Conservation (phyloP, 2,329 filamentous ascomycete genomes). For the Aspergillus brunneoviolaceus region DNA sequence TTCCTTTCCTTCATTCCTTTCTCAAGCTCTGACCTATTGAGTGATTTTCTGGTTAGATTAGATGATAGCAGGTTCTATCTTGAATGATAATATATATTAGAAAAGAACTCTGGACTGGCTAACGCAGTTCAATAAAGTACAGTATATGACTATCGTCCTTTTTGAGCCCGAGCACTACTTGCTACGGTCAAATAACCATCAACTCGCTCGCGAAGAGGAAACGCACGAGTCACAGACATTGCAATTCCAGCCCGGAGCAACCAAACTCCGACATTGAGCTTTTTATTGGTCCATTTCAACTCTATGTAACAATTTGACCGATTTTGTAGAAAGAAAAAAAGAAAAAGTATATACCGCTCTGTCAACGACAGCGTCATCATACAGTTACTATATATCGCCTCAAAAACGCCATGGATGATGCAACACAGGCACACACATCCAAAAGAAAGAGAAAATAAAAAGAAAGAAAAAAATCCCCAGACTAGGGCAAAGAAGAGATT, state of each 20-base stretch:
- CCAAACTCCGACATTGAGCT: neutral
- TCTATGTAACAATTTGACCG: constrained; percentile 6
- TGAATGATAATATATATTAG: neutral
- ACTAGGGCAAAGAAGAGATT: constrained; percentile 4
- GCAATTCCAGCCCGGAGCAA: too few species aligned
- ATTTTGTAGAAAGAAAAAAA: neutral
- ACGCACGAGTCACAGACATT: too few species aligned
- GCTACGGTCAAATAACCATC: too few species aligned
- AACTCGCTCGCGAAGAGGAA: too few species aligned
- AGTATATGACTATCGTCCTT: too few species aligned
- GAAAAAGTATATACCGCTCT: neutral
- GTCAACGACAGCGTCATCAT: neutral
- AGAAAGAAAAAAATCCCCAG: neutral
- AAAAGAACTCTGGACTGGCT: too few species aligned
- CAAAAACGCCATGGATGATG: neutral
- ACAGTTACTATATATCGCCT: neutral
- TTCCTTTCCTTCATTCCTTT: neutral
- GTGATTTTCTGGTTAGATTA: neutral
- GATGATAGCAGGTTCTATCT: neutral
- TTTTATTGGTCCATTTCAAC: neutral
- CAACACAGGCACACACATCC: neutral
- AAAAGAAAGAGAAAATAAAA: neutral
- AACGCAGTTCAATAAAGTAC: too few species aligned
- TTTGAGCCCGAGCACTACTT: too few species aligned
- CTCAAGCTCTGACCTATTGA: neutral